Percentiles rank a stretch among this genome's conserved stretches.
Evolutionary conservation across 176 grass and related monocot genomes (phyloP).

Genomic region (Zoysia japonica): DNA sequence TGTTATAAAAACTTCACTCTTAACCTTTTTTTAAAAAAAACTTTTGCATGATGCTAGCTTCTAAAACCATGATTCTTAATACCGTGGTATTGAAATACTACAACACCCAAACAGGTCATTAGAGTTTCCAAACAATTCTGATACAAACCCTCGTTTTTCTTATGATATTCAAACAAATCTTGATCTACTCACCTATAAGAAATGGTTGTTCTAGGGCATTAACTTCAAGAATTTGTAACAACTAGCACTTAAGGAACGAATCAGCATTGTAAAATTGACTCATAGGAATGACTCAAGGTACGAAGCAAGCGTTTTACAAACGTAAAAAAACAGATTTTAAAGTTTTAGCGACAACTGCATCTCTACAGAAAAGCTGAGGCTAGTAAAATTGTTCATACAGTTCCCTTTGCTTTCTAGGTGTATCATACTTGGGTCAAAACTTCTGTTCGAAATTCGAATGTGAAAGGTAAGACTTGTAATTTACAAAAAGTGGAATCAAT

Average conservation of each 20-base stretch:
- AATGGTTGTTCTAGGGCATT: not conserved
- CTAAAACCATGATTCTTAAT: no score
- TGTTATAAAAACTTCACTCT: no score
- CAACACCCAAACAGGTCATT: no score
- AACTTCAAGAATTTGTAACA: not conserved
- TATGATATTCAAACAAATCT: not conserved
- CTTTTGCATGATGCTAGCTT: no score
- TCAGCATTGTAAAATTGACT: not conserved
- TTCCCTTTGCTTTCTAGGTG: not conserved
- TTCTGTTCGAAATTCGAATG: not conserved
- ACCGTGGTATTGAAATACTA: no score
- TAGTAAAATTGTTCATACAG: not conserved
- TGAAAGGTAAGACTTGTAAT: not conserved
- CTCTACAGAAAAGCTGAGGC: not conserved
- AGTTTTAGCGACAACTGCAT: not conserved
- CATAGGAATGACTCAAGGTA: not conserved
- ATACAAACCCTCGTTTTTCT: not conserved
- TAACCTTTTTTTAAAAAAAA: no score
- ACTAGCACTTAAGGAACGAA: not conserved
- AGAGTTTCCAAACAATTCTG: not conserved
- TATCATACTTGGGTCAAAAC: slow-evolving; percentile 4
- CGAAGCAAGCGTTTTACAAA: not conserved
- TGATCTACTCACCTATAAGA: not conserved
- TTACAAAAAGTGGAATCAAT: not conserved
- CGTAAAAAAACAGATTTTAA: not conserved